These are phyloP conservation scores for Bombardia bombarda DNA, from an alignment of 495 filamentous ascomycete species.

Conservation along the genomic window DNA sequence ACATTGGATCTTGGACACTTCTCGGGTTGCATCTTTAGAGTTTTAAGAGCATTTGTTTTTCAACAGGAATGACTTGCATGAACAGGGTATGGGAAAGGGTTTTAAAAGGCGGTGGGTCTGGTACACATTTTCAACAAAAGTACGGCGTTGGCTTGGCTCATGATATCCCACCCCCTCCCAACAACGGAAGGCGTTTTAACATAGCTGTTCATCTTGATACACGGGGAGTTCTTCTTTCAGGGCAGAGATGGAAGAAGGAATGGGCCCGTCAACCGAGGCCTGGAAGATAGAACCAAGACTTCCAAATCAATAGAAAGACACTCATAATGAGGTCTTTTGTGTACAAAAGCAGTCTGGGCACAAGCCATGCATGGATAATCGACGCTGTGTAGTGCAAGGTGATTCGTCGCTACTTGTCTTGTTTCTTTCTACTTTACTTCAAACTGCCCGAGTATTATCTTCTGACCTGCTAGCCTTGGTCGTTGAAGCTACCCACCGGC, in stretches of 20 bases:
- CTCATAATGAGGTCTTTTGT: too few species aligned
- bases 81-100: constrained; percentile 33
- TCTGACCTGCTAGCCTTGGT: too few species aligned
- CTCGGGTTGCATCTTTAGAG: constrained; percentile 16
- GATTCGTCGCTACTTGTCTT: too few species aligned
- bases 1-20: constrained; percentile 16
- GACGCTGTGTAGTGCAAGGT: neutral
- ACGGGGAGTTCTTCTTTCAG: constrained; percentile 6
- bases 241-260: constrained; percentile 1
- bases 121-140: constrained; percentile 49
- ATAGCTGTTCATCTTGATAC: constrained; percentile 15
- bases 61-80: constrained; percentile 44
- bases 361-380: neutral
- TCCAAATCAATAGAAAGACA: constrained; percentile 8
- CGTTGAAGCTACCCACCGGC: too few species aligned
- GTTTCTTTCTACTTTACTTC: too few species aligned
- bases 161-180: constrained; percentile 34
- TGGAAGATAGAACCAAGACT: neutral
- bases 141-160: constrained; percentile 43
- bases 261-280: constrained; percentile 28
- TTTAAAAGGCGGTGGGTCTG: constrained; percentile 38
- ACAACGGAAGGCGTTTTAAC: constrained; percentile 28
- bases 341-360: neutral
- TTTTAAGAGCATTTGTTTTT: constrained; percentile 28
- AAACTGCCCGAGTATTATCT: too few species aligned